phyloP scores from a whole-genome alignment of 768 basidiomycete genomes.

The Mycena latifolia region DNA sequence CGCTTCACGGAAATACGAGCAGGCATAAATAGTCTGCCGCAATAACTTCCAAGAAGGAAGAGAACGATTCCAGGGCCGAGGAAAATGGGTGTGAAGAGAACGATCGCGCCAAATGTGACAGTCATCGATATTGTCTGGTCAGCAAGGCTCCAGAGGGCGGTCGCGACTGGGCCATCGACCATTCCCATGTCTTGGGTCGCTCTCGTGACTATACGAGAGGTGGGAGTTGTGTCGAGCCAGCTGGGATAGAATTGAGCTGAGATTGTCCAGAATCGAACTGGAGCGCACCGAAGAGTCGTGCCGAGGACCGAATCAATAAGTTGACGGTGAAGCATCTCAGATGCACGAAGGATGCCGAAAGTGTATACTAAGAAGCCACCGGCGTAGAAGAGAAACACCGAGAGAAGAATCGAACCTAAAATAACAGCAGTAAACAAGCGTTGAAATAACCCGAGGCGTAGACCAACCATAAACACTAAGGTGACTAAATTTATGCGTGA shows the following conservation, averaged over 20 bases:
- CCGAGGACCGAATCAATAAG: conserved; percentile 68
- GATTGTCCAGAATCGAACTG: background rate
- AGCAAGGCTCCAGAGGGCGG: conserved; percentile 42
- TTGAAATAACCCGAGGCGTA: background rate
- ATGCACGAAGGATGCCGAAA: conserved; percentile 56
- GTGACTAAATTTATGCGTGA: conserved; percentile 48
- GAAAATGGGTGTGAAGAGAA: conserved; percentile 60
- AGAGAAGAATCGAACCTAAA: conserved; percentile 14
- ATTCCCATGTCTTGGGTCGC: conserved; percentile 75
- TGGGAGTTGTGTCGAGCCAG: conserved; percentile 62
- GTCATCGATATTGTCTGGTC: conserved; percentile 51
- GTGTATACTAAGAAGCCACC: conserved; percentile 12
- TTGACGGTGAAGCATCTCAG: conserved; percentile 63
- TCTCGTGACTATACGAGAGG: conserved; percentile 69
- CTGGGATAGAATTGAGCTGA: conserved; percentile 42
- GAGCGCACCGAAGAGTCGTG: conserved; percentile 66
- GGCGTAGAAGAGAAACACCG: conserved; percentile 47
- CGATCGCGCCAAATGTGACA: conserved; percentile 57
- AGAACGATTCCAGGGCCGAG: conserved; percentile 50
- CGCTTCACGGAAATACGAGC: conserved; percentile 59
- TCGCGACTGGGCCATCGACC: conserved; percentile 61
- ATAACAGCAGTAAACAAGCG: conserved; percentile 58
- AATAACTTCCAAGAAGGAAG: conserved; percentile 47
- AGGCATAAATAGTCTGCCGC: conserved; percentile 59
- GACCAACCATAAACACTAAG: conserved; percentile 52